Evolutionary conservation across 1,139 yeast genomes (phyloP), one percentile per base, ranked within the genome.

Genomic region (Saccharomyces hybrid): DNA sequence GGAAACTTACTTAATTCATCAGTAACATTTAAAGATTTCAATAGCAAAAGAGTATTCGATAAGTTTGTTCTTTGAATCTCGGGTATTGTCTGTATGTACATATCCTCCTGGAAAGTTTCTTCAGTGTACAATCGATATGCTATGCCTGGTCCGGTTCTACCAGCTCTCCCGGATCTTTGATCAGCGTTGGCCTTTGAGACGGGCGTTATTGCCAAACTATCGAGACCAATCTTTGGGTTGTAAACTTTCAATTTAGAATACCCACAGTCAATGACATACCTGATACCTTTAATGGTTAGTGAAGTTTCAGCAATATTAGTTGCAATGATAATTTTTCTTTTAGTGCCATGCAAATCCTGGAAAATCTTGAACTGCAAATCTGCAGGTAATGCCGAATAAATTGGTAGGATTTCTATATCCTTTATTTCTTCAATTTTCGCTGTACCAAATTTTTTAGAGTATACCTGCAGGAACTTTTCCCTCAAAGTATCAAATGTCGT

Each of bases 251-350:
- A 66, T 67, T 93, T 93, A 52, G 89, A 84, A 59, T 83, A 80
- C 0, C 99, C 99, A 31, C 88, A 73, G 67, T 93, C 98, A 32
- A 93, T 84, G 1, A 93, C 98, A 68, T 82, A 90, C 61, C 78
- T 78, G 46, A 93, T 82, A 9, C 97, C 97, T 65, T 90, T 96
- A 11, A 93, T 90, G 0, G 99, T 93, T 61, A 93, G 76, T 0
- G 99, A 93, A 0, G 99, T 93, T 69, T 93, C 99, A 0, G 99
- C 98, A 60, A 93, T 91, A 65, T 93, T 93, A 0, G 98, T 93
- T 0, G 98, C 95, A 41, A 93, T 87, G 47, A 93, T 86, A 38
- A 89, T 90, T 69, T 93, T 93, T 48, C 98, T 73, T 30, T 80
- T 75, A 1, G 77, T 77, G 31, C 70, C 63, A 50, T 78, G 77